A percentile compares a stretch with the other conserved stretches of the same genome.
These are phyloP conservation scores for Ilyonectria destructans DNA, from an alignment of 2,329 filamentous ascomycete genomes.

Conservation along the genomic window DNA sequence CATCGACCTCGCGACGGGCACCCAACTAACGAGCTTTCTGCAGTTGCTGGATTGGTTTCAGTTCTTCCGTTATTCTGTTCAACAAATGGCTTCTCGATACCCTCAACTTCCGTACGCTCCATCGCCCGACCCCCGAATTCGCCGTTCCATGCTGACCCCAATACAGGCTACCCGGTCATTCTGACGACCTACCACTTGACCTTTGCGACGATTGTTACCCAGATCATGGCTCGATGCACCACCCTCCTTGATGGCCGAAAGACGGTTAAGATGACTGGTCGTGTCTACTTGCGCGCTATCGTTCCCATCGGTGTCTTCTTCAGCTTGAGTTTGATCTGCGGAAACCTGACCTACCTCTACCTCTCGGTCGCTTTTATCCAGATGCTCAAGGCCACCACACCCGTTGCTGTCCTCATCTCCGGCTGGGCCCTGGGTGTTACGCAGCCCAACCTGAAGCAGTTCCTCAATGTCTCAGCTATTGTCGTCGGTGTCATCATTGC, in stretches of 20 bases:
- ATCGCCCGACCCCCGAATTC: conserved; percentile 16
- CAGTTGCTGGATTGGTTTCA: conserved; percentile 93
- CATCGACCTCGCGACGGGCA: conserved; percentile 9
- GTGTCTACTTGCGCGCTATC: conserved; percentile 93
- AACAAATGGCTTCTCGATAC: conserved; percentile 98
- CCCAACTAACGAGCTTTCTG: conserved; percentile 33
- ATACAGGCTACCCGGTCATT: conserved; percentile 79
- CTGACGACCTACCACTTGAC: conserved; percentile 96
- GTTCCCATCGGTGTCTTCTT: conserved; percentile 97
- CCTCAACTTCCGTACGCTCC: conserved; percentile 77
- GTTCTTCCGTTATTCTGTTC: conserved; percentile 96
- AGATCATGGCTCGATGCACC: conserved; percentile 92
- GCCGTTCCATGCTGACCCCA: conserved; percentile 36
- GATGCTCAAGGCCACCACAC: conserved; percentile 99
- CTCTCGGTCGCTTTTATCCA: conserved; percentile 97
- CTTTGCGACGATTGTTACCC: conserved; percentile 95
- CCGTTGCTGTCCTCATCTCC: conserved; percentile 91
- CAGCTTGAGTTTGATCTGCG: conserved; percentile 95
- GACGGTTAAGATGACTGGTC: conserved; percentile 96
- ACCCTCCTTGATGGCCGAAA: conserved; percentile 93
- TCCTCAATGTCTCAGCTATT: conserved; percentile 95
- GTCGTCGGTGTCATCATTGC: conserved; percentile 96
- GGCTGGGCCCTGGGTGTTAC: conserved; percentile 91
- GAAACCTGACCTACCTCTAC: conserved; percentile 96
- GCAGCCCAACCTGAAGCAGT: conserved; percentile 86